phyloP scores from a whole-genome alignment of 2,329 filamentous ascomycete genomes.

The Botrytis pseudocinerea region DNA sequence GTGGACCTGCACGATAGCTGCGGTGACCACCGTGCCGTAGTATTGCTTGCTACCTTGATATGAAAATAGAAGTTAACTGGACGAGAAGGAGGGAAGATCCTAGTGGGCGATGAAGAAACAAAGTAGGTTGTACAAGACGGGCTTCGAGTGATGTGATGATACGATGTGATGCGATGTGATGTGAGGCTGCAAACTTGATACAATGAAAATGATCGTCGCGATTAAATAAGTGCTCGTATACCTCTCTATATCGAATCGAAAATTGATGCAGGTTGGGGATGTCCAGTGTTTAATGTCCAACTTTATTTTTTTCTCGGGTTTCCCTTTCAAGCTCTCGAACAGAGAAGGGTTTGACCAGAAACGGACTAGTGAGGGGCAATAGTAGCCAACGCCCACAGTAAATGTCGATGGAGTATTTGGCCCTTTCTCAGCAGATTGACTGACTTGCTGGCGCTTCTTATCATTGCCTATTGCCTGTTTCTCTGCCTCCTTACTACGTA shows the following conservation, averaged over 20 bases:
- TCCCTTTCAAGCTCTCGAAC: background rate
- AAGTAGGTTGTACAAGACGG: background rate
- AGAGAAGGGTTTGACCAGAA: conserved; percentile 15
- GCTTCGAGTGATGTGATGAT: background rate
- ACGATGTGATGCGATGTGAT: background rate
- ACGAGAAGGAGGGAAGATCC: background rate
- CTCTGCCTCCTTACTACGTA: background rate
- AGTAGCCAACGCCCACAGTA: background rate
- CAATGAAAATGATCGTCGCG: background rate
- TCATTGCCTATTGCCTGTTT: background rate
- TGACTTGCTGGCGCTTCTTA: background rate
- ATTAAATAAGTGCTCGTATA: background rate
- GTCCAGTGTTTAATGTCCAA: background rate
- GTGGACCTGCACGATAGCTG: conserved; percentile 16
- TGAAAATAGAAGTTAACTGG: background rate
- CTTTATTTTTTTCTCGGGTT: background rate
- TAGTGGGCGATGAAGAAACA: conserved; percentile 3
- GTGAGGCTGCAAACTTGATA: background rate
- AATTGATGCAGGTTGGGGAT: background rate
- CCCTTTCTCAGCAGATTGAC: background rate
- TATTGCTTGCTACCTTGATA: conserved; percentile 2
- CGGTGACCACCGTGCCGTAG: conserved; percentile 1
- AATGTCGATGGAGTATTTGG: background rate
- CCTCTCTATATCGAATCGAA: background rate
- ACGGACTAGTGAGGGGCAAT: conserved; percentile 28